phyloP scores from a whole-genome alignment of 2,329 filamentous ascomycete species.

The Aspergillus brasiliensis region DNA sequence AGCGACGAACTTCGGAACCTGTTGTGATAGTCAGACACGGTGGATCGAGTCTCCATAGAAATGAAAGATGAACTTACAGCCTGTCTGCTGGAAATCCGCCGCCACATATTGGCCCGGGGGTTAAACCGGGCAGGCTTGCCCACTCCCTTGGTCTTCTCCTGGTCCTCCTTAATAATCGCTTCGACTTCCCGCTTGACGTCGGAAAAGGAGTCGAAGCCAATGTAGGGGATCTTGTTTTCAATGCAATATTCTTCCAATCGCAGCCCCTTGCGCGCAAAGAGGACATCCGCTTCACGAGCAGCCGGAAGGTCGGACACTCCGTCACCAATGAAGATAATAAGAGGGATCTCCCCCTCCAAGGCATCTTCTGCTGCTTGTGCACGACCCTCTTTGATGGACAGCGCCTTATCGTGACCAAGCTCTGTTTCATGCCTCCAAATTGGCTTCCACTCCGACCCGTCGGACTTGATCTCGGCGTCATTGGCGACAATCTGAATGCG shows the following conservation, averaged over 20 bases:
- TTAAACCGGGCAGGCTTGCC: slow-evolving; percentile 66
- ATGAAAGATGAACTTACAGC: slow-evolving; percentile 43
- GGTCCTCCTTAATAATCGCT: slow-evolving; percentile 61
- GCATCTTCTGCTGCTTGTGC: slow-evolving; percentile 55
- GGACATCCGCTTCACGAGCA: slow-evolving; percentile 66
- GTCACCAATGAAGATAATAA: slow-evolving; percentile 71
- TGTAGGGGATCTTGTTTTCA: slow-evolving; percentile 62
- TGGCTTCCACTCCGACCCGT: slow-evolving; percentile 65
- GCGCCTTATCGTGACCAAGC: slow-evolving; percentile 68
- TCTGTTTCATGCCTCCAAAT: slow-evolving; percentile 68
- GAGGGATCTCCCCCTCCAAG: slow-evolving; percentile 63
- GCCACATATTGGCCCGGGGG: slow-evolving; percentile 69
- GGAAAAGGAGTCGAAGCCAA: slow-evolving; percentile 66
- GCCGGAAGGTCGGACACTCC: slow-evolving; percentile 69
- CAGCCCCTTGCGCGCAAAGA: slow-evolving; percentile 67
- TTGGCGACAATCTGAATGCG: slow-evolving; percentile 70
- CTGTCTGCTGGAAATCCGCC: slow-evolving; percentile 61
- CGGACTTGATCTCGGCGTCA: slow-evolving; percentile 61
- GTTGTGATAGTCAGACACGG: slow-evolving; percentile 14
- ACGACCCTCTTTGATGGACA: slow-evolving; percentile 65
- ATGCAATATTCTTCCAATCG: slow-evolving; percentile 67
- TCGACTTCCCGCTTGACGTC: slow-evolving; percentile 65
- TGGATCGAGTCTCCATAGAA: slow-evolving; percentile 21
- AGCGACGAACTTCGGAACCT: slow-evolving; percentile 52
- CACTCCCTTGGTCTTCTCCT: slow-evolving; percentile 60